These are phyloP conservation scores for Thielaviopsis ethacetica DNA, from an alignment of 2,329 filamentous ascomycete genomes.

Conservation along the genomic window DNA sequence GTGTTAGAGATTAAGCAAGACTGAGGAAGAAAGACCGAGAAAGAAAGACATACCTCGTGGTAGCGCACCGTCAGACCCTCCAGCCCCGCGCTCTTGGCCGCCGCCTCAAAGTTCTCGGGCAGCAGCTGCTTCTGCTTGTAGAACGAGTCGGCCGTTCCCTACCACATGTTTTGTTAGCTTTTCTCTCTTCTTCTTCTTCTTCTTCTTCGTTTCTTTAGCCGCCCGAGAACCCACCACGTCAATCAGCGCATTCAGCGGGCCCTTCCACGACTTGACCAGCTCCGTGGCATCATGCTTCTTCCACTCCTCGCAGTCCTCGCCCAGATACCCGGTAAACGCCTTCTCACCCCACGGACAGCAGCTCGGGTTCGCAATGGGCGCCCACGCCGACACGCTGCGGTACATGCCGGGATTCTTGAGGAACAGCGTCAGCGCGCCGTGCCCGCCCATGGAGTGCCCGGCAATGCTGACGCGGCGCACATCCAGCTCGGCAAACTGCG, in stretches of 20 bases:
- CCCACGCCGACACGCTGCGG: conserved; percentile 76
- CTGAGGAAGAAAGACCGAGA: neutral
- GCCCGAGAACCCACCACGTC: conserved; percentile 53
- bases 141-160: conserved; percentile 90
- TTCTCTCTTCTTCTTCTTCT: neutral
- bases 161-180: neutral
- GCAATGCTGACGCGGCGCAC: conserved; percentile 58
- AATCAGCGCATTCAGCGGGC: conserved; percentile 59
- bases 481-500: conserved; percentile 56
- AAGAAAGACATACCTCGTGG: conserved; percentile 42
- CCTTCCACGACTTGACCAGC: conserved; percentile 60
- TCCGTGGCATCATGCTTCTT: conserved; percentile 85
- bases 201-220: neutral
- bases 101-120: conserved; percentile 79
- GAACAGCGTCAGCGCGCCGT: conserved; percentile 84
- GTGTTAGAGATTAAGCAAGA: too few species aligned
- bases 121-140: conserved; percentile 88
- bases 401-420: conserved; percentile 84
- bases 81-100: conserved; percentile 59
- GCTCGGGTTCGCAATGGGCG: conserved; percentile 74
- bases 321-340: conserved; percentile 84
- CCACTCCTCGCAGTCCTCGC: conserved; percentile 61
- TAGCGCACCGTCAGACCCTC: conserved; percentile 63
- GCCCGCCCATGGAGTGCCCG: conserved; percentile 94
- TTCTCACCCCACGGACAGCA: conserved; percentile 90